Base-by-base conservation (phyloP, 225 moss, liverwort and hornwort genomes). In the Thuidium tamariscinum region DNA sequence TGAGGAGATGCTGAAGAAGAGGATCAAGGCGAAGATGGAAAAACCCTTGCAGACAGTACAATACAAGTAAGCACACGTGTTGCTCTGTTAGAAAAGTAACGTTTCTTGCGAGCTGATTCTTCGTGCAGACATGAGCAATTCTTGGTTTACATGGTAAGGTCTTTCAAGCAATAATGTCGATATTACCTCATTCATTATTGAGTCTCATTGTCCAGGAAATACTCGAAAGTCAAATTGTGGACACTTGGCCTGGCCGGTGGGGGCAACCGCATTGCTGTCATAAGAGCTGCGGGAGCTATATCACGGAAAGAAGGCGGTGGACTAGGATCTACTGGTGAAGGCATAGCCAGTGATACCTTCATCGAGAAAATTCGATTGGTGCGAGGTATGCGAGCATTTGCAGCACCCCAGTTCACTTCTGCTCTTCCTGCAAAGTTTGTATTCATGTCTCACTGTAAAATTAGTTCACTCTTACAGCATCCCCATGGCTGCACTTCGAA, bases 291-390 rank as follows among this genome's bases (percentile, higher is more conserved):
- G 60, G 98, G 97, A 90, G 82, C 81, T 77, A 99, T 97, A 84
- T 95, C 96, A 82, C 92, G 95, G 87, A 93, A 93, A 63, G 92
- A 91, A 79, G 93, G 92, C 68, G 92, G 93, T 87, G 96, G 96
- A 48, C 55, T 96, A 77, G 90, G 91, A 69, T 27, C 90, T 78
- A 49, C 85, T 83, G 90, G 97, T 57, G 98, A 97, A 75, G 97
- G 98, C 82, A 96, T 99, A 80, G 95, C 93, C 34, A 97, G 96
- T 66, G 97, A 99, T 75, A 87, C 94, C 48, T 99, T 99, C 75
- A 96, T 99, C 74, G 97, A 99, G 81, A 97, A 92, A 87, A 91
- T 97, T 79, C 96, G 98, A 56, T 82, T 69, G 78, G 97, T 95
- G 74, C 95, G 95, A 95, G 98, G 98, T 97, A 67, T 79, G 89